These are phyloP conservation scores for Kodamaea sp. DNA, from an alignment of 1,139 yeast species.

Conservation along the genomic window DNA sequence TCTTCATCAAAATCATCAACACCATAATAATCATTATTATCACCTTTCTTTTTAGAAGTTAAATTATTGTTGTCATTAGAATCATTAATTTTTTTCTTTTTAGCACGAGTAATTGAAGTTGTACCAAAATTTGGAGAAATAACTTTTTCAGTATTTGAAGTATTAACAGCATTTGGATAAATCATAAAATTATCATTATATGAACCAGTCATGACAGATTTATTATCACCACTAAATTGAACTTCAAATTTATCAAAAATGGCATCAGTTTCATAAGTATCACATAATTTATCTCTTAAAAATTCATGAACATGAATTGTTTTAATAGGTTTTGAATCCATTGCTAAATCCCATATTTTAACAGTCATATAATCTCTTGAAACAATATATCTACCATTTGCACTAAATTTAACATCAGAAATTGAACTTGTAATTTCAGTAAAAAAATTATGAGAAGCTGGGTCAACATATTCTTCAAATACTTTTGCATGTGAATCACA, in stretches of 20 bases:
- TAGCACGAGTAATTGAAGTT: conserved; percentile 15
- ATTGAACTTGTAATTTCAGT: conserved; percentile 96
- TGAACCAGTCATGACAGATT: conserved; percentile 93
- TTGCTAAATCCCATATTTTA: conserved; percentile 96
- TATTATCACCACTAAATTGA: conserved; percentile 89
- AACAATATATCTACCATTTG: conserved; percentile 91
- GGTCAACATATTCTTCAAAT: conserved; percentile 91
- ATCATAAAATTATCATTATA: conserved; percentile 97
- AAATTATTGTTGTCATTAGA: background rate
- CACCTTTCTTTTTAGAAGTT: conserved; percentile 5
- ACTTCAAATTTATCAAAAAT: conserved; percentile 98
- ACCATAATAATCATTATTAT: conserved; percentile 9
- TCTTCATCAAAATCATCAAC: conserved; percentile 20
- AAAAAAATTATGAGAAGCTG: conserved; percentile 89
- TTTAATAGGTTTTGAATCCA: conserved; percentile 93
- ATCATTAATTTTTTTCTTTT: conserved; percentile 16
- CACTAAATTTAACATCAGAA: conserved; percentile 88
- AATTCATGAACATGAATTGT: conserved; percentile 96
- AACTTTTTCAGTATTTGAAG: conserved; percentile 13
- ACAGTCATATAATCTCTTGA: conserved; percentile 97
- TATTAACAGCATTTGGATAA: conserved; percentile 72
- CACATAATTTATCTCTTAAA: conserved; percentile 88
- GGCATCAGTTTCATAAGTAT: conserved; percentile 97
- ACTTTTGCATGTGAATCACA: conserved; percentile 90
- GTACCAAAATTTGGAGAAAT: conserved; percentile 18